A percentile compares a stretch with the other conserved stretches of the same genome.
Evolutionary conservation across 2,329 filamentous ascomycete genomes (phyloP).

Genomic region (Lachnellula cervina): DNA sequence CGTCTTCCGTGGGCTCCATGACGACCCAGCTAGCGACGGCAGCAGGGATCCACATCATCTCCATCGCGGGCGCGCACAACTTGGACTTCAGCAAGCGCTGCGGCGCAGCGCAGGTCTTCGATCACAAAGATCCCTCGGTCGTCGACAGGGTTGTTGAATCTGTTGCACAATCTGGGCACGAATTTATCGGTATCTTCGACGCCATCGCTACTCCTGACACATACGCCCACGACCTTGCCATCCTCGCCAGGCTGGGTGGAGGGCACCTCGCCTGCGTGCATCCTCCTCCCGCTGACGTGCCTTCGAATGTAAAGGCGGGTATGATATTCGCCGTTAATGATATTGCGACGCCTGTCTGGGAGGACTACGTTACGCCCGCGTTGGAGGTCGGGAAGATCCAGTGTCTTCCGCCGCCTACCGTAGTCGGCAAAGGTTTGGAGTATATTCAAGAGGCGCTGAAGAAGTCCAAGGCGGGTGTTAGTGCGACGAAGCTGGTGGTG

Average conservation of each 20-base stretch:
- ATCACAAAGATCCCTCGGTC: constrained; percentile 18
- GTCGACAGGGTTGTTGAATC: constrained; percentile 18
- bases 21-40: constrained; percentile 29
- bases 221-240: constrained; percentile 31
- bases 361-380: constrained; percentile 34
- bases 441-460: constrained; percentile 37
- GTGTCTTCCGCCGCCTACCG: constrained; percentile 34
- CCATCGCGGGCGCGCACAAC: constrained; percentile 24
- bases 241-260: constrained; percentile 26
- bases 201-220: constrained; percentile 32
- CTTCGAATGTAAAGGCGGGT: constrained; percentile 27
- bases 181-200: constrained; percentile 30
- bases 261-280: constrained; percentile 35
- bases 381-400: constrained; percentile 32
- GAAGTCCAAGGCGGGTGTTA: constrained; percentile 33
- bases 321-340: constrained; percentile 30
- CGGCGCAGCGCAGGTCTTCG: constrained; percentile 22
- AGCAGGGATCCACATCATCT: neutral
- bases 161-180: constrained; percentile 23
- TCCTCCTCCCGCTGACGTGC: constrained; percentile 29
- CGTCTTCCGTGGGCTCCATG: constrained; percentile 15
- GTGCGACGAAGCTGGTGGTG: constrained; percentile 39
- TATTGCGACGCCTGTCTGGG: constrained; percentile 29
- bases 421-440: constrained; percentile 38
- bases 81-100: constrained; percentile 12